Percentiles rank a stretch among this genome's conserved stretches.
phyloP scores from a whole-genome alignment of 2,329 filamentous ascomycete species.

The Allantophomopsis cytisporea region DNA sequence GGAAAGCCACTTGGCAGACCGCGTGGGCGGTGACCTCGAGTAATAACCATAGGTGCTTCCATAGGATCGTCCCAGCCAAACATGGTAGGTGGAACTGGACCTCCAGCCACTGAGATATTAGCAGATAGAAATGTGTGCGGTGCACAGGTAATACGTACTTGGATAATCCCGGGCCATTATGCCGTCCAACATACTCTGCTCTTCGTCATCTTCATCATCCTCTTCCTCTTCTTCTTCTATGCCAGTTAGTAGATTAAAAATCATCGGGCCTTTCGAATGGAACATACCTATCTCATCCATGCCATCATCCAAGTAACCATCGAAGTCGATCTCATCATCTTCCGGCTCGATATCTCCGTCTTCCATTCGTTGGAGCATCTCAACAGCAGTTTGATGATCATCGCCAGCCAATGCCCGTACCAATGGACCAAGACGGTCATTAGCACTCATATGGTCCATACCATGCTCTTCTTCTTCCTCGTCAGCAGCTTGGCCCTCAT shows the following conservation, averaged over 20 bases:
- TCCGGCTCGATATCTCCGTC: conserved; percentile 36
- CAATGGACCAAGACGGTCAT: conserved; percentile 34
- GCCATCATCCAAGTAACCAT: conserved; percentile 37
- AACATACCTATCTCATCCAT: conserved; percentile 44
- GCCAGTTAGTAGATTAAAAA: conserved; percentile 9
- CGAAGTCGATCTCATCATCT: conserved; percentile 20
- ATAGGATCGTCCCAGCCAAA: conserved; percentile 45
- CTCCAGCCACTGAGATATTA: conserved; percentile 19
- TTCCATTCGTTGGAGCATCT: conserved; percentile 24
- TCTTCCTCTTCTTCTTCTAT: conserved; percentile 51
- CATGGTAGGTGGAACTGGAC: conserved; percentile 26
- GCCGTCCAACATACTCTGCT: conserved; percentile 45
- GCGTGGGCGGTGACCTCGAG: conserved; percentile 37
- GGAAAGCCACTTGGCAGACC: conserved; percentile 47
- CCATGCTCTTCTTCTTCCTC: conserved; percentile 32
- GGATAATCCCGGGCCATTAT: conserved; percentile 24
- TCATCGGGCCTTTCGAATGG: conserved; percentile 1
- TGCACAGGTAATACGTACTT: conserved; percentile 26
- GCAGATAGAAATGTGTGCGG: background rate
- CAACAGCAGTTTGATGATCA: conserved; percentile 12
- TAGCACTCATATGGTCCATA: conserved; percentile 25
- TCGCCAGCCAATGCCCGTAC: conserved; percentile 33
- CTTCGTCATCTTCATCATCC: conserved; percentile 54
- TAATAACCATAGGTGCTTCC: conserved; percentile 28
- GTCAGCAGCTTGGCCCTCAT: conserved; percentile 39